Percentiles rank a stretch among this genome's conserved stretches.
These are phyloP conservation scores for Streptanthus diversifolius DNA, from an alignment of 345 rosid genomes.

Conservation along the genomic window DNA sequence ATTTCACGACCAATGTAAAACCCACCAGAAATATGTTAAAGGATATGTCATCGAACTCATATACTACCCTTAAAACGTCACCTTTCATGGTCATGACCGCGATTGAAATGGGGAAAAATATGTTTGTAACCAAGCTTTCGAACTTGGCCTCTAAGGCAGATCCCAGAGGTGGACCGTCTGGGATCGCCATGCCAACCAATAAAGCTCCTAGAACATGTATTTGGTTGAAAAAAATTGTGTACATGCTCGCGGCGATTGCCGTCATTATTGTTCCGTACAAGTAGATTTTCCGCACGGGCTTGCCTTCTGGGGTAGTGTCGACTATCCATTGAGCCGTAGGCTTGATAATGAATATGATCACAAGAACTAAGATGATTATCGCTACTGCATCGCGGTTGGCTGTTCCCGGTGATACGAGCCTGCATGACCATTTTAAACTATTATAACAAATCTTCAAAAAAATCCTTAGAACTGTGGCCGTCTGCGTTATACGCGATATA, in stretches of 20 bases:
- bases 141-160: conserved; percentile 32
- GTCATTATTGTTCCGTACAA: conserved; percentile 15
- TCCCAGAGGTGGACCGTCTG: conserved; percentile 39
- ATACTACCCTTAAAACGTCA: conserved; percentile 7
- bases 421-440: conserved; percentile 6
- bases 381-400: conserved; percentile 23
- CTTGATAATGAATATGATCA: conserved; percentile 12
- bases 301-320: conserved; percentile 21
- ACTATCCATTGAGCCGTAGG: conserved; percentile 27
- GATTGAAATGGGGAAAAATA: conserved; percentile 28
- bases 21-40: conserved; percentile 21
- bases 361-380: conserved; percentile 1
- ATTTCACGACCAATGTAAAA: conserved; percentile 16
- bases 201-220: conserved; percentile 24
- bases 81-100: conserved; percentile 23
- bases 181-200: conserved; percentile 34
- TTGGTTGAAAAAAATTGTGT: conserved; percentile 5
- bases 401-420: conserved; percentile 8
- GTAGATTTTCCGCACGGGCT: conserved; percentile 6
- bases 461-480: too few relatives aligned
- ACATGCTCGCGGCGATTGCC: conserved; percentile 16
- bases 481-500: background rate
- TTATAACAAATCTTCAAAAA: background rate
- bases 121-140: conserved; percentile 22
- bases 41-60: conserved; percentile 27